Percentiles rank a stretch among this genome's conserved stretches.
Evolutionary conservation across 345 rosid genomes (phyloP).

Genomic region (Anastatica hierochuntica): DNA sequence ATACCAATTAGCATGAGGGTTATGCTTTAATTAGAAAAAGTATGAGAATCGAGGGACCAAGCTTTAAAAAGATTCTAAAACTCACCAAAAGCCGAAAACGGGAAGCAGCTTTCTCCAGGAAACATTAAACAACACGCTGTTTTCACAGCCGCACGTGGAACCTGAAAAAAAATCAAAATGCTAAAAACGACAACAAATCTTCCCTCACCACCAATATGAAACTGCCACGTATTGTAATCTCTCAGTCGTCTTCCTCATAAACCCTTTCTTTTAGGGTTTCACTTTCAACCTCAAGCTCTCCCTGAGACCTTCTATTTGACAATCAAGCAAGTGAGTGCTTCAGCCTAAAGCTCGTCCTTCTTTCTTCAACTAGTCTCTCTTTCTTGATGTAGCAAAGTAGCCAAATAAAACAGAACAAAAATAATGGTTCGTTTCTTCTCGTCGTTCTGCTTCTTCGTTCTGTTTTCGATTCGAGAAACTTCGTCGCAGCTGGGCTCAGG

Average conservation of each 20-base stretch:
- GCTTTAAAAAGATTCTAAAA: no score
- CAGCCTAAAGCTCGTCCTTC: background rate
- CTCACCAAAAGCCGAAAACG: no score
- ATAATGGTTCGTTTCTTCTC: constrained; percentile 26
- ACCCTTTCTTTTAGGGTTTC: constrained; percentile 24
- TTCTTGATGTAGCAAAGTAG: constrained; percentile 15
- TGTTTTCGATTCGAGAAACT: constrained; percentile 20
- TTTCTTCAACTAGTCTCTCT: background rate
- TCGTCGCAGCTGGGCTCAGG: constrained; percentile 44
- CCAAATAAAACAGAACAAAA: no score
- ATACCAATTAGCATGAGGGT: no score
- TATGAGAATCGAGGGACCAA: no score
- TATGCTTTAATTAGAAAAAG: no score
- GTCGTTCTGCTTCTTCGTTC: constrained; percentile 18
- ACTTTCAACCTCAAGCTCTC: background rate
- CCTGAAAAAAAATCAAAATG: background rate
- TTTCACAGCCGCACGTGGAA: constrained; percentile 1
- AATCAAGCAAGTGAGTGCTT: background rate
- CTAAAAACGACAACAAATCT: background rate
- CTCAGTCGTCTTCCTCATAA: constrained; percentile 14
- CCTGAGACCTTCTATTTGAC: background rate
- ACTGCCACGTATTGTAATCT: constrained; percentile 11
- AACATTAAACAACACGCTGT: constrained; percentile 2
- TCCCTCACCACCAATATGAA: background rate
- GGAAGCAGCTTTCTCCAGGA: background rate